Evolutionary conservation across 129 eudicot species (phyloP).

Genomic region (Artemisia tridentata): DNA sequence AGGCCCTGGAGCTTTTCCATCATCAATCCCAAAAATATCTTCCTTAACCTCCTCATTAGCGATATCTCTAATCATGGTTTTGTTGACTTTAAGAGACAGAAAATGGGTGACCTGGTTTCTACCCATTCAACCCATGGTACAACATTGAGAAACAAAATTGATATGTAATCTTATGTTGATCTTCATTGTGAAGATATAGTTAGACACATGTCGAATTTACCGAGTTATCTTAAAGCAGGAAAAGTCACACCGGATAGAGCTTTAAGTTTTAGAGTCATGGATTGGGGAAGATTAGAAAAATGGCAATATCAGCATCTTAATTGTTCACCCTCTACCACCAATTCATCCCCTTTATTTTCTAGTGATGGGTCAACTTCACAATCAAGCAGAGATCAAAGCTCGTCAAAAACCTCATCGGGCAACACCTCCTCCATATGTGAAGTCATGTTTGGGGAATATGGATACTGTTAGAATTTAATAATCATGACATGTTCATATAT

Average conservation of each 20-base stretch:
- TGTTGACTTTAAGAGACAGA: conserved; percentile 4
- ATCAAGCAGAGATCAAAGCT: too few relatives aligned
- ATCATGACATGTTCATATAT: too few relatives aligned
- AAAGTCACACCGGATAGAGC: conserved; percentile 52
- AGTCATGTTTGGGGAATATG: too few relatives aligned
- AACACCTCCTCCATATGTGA: too few relatives aligned
- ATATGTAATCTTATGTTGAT: conserved; percentile 45
- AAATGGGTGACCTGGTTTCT: conserved; percentile 31
- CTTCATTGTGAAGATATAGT: conserved; percentile 51
- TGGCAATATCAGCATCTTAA: too few relatives aligned
- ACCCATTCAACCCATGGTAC: conserved; percentile 28
- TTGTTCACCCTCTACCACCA: too few relatives aligned
- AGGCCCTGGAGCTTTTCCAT: too few relatives aligned
- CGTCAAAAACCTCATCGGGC: too few relatives aligned
- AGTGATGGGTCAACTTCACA: conserved; percentile 46
- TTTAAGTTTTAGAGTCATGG: conserved; percentile 76
- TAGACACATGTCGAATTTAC: conserved; percentile 73
- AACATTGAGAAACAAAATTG: conserved; percentile 40
- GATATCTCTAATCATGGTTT: too few relatives aligned
- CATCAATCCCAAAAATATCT: too few relatives aligned
- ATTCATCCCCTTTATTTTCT: conserved; percentile 47
- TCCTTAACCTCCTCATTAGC: too few relatives aligned
- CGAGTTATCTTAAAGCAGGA: conserved; percentile 60
- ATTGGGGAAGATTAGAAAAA: conserved; percentile 67
- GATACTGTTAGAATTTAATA: too few relatives aligned